Base-by-base conservation (phyloP, 805 yeast genomes). In the Ogataea dorogensis region DNA sequence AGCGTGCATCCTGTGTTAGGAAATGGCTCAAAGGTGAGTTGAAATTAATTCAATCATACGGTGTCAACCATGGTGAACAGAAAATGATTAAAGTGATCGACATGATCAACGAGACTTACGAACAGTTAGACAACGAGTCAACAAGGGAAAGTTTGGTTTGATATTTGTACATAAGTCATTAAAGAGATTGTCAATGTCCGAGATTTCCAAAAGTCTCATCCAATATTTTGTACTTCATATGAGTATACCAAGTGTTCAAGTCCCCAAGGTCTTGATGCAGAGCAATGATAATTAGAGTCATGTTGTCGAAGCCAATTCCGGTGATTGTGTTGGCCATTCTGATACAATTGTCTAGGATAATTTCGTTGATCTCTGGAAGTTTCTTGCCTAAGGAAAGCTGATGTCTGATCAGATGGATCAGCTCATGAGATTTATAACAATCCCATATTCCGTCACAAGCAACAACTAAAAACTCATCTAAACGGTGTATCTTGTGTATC, bases 371-470 rank as follows among this genome's bases (percentile, higher is more conserved):
- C 28, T 74, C 77, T 27, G 78, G 75, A 15, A 82, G 57, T 40
- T 67, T 71, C 59, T 77, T 68, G 2, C 84, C 87, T 19, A 73
- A 49, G 0, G 74, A 64, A 35, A 83, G 58, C 44, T 78, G 73
- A 43, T 75, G 74, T 49, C 86, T 67, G 21, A 84, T 73, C 22
- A 74, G 58, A 15, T 64, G 58, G 2, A 79, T 62, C 35, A 84
- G 52, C 34, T 77, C 75, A 28, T 66, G 68, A 45, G 80, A 79
- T 40, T 74, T 76, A 50, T 72, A 74, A 23, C 77, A 71, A 57
- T 84, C 93, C 91, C 89, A 84, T 29, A 84, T 78, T 28, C 94
- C 94, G 60, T 84, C 94, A 61, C 94, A 84, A 1, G 87, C 91
- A 36, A 84, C 59, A 2, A 84, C 71, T 14, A 84, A 53, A 56